These are phyloP conservation scores for Malbranchea zuffiana DNA, from an alignment of 2,329 filamentous ascomycete genomes.

Conservation along the genomic window DNA sequence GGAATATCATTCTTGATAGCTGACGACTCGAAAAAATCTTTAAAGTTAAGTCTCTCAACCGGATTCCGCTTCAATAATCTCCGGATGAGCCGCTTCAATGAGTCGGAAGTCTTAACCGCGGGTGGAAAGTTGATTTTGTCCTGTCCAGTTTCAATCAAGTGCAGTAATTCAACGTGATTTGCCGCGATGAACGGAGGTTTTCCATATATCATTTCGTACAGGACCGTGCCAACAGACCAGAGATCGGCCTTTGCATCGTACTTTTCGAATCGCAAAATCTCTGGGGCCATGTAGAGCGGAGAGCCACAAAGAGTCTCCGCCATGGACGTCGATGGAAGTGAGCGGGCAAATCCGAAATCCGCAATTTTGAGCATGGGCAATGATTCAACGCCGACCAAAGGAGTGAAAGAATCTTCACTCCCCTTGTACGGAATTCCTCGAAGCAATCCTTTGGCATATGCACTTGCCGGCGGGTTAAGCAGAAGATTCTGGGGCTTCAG, in stretches of 20 bases:
- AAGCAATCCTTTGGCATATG: conserved; percentile 53
- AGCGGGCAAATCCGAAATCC: conserved; percentile 95
- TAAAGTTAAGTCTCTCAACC: conserved; percentile 73
- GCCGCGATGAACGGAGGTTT: conserved; percentile 81
- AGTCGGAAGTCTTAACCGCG: conserved; percentile 58
- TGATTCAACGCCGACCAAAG: conserved; percentile 67
- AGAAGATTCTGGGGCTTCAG: conserved; percentile 96
- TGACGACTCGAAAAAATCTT: conserved; percentile 67
- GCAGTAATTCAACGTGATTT: conserved; percentile 88
- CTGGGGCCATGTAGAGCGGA: conserved; percentile 95
- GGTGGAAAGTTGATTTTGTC: conserved; percentile 75
- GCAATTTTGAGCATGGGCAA: conserved; percentile 95
- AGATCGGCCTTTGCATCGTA: conserved; percentile 95
- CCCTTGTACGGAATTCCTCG: conserved; percentile 62
- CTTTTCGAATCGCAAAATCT: conserved; percentile 92
- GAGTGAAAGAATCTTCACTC: conserved; percentile 69
- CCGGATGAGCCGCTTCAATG: conserved; percentile 71
- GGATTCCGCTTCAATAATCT: conserved; percentile 75
- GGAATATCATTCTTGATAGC: conserved; percentile 69
- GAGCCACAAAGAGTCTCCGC: conserved; percentile 95
- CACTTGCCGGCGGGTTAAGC: conserved; percentile 66
- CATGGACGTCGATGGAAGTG: conserved; percentile 77
- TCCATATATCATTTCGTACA: conserved; percentile 90
- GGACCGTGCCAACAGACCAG: conserved; percentile 92
- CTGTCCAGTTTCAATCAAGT: conserved; percentile 80